Base-by-base conservation (phyloP, 345 rosid genomes). In the Aquilaria yunnanensis region DNA sequence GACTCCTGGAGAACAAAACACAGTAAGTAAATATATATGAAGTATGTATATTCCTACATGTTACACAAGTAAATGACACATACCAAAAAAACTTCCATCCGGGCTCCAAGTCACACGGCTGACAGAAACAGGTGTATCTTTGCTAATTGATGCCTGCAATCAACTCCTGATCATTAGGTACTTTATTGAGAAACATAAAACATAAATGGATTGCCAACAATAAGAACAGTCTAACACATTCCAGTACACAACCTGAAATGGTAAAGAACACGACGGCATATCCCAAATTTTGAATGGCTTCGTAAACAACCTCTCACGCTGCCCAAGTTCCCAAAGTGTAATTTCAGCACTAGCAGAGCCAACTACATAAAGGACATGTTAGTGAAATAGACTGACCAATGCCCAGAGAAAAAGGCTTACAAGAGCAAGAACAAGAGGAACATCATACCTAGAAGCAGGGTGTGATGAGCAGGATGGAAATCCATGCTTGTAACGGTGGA, bases 401-500 rank as follows among this genome's bases (percentile, higher is more conserved):
- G 7, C 62, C 53, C 16, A 49, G 10, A 6, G 51, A 37, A 32
- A 14, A 59, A 16, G 11, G 57, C 53, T 30, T 43, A 62, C 51
- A 64, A 67, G 54, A 61, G 61, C 4, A 68, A 48, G 30, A 59
- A 62, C 51, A 64, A 67, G 54, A 61, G 61, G 3, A 68, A 48
- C 32, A 59, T 50, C 62, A 69, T 85, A 92, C 98, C 97, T 52
- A 92, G 93, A 74, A 92, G 96, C 77, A 79, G 48, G 1, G 82
- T 76, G 16, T 83, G 81, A 58, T 77, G 82, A 55, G 80, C 61
- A 67, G 98, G 96, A 75, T 84, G 93, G 72, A 92, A 89, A 68
- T 87, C 96, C 96, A 92, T 77, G 96, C 98, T 92, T 61, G 69
- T 81, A 66, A 87, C 93, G 58, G 73, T 30, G 55, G 96, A 87